Base-by-base conservation (phyloP, 2,329 filamentous ascomycete species). In the Stagonosporopsis tanaceti region DNA sequence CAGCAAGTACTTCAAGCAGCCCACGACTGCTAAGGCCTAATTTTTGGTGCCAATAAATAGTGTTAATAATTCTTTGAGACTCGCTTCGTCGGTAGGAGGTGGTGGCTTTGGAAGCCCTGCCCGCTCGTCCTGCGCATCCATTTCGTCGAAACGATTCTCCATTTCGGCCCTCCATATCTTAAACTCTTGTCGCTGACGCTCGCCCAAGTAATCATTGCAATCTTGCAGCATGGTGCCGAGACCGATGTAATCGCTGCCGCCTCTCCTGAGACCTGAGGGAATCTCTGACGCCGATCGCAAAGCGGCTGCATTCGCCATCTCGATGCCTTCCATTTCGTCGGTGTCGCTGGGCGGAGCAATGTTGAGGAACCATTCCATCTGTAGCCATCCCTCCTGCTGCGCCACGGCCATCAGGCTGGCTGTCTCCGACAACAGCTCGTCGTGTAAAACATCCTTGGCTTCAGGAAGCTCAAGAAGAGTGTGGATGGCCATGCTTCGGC, bases 151-250 rank as follows among this genome's bases (percentile, higher is more conserved):
- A 63, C 81, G 81, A 57, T 76, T 77, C 69, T 90, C 66, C 25
- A 92, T 83, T 1, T 73, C 77, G 4, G 81, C 79, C 73, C 88
- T 88, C 91, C 91, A 95, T 17, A 72, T 73, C 41, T 73, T 78
- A 70, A 87, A 93, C 11, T 89, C 86, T 38, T 79, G 79, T 65
- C 82, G 81, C 63, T 85, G 86, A 59, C 82, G 79, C 46, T 88
- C 85, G 61, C 87, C 88, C 65, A 93, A 74, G 67, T 88, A 91
- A 67, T 93, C 89, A 67, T 90, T 88, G 44, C 84, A 83, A 62
- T 89, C 87, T 73, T 93, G 89, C 65, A 93, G 86, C 90, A 93
- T 93, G 2, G 87, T 90, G 2, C 80, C 80, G 15, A 82, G 59
- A 74, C 75, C 86, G 76, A 82, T 74, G 38, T 74, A 72, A 30